phyloP scores from a whole-genome alignment of 257 asterid species.

The Gentiana macrophylla region DNA sequence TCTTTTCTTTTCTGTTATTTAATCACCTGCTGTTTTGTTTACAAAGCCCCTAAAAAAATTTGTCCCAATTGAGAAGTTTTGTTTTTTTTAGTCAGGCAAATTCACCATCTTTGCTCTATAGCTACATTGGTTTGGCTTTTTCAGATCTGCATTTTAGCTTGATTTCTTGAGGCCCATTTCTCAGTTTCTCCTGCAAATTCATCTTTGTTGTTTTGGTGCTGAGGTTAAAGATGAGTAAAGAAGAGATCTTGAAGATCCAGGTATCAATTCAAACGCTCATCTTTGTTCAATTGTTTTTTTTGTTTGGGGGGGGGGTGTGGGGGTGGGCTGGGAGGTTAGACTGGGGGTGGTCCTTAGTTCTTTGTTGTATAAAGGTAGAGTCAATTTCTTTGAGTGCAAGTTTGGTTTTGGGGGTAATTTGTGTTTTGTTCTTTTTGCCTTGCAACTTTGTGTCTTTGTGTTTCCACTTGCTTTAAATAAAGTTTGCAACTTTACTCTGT shows the following conservation, averaged over 20 bases:
- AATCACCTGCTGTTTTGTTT: not conserved
- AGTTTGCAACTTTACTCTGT: constrained; percentile 33
- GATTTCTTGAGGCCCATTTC: constrained; percentile 2
- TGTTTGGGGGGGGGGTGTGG: not conserved
- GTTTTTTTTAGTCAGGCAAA: not conserved
- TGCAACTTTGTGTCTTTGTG: not conserved
- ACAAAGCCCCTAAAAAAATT: not conserved
- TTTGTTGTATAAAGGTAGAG: constrained; percentile 7
- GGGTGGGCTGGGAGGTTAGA: constrained; percentile 20
- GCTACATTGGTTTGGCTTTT: constrained; percentile 13
- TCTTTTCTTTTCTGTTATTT: not conserved
- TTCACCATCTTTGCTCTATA: constrained; percentile 10
- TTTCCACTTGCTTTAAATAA: constrained; percentile 18
- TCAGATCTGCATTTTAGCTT: constrained; percentile 39
- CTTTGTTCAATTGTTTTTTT: constrained; percentile 9
- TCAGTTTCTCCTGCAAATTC: constrained; percentile 5
- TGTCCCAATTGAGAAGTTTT: not conserved
- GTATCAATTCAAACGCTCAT: constrained; percentile 21
- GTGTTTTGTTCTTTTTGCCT: constrained; percentile 1
- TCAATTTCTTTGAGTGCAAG: constrained; percentile 10
- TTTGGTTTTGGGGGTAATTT: constrained; percentile 4
- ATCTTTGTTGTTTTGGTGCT: constrained; percentile 11
- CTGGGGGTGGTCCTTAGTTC: constrained; percentile 9
- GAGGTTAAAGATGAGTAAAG: constrained; percentile 64
- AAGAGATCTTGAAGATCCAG: constrained; percentile 96